Base-by-base conservation (phyloP, 805 yeast genomes). In the Metschnikowia arizonensis region DNA sequence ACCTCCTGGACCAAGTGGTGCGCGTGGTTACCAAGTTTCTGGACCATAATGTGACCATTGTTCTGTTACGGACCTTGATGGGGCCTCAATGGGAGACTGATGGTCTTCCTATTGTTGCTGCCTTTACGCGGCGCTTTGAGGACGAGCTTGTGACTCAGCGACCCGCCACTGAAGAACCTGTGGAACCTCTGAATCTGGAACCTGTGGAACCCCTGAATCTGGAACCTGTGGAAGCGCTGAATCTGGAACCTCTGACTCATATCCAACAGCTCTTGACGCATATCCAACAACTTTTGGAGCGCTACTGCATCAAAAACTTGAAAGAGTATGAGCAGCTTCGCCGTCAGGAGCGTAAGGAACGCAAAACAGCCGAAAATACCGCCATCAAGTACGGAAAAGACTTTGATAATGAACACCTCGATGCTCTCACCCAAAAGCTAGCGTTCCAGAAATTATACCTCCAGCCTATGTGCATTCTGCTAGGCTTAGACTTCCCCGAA, bases 71-170 rank as follows among this genome's bases (percentile, higher is more conserved):
- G 28, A 39, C 42, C 3, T 29, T 39, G 18, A 39, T 39, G 42
- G 42, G 35, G 2, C 12, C 29, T 2, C 21, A 17, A 7, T n/a
- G 6, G 1, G 42, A 23, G 2, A 7, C 21, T 3, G n/a, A 11
- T 15, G 42, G 34, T 4, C 47, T 73, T 10, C 52, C 69, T 0
- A 52, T 77, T 2, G 79, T 80, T 0, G 67, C 73, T 1, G 58
- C 70, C 2, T 82, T 83, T 54, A 47, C 78, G 12, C 33, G 42
- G 21, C 33, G 52, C 8, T 48, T 45, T 15, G 30, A 45, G 31
- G 9, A 17, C 4, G n/a, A 30, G 25, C 33, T n/a, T n/a, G n/a
- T n/a, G n/a, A n/a, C n/a, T n/a, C n/a, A n/a, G n/a, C n/a, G n/a
- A n/a, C n/a, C n/a, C n/a, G n/a, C n/a, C n/a, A n/a, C n/a, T n/a